These are phyloP conservation scores for Cyclotella distinguenda DNA, from an alignment of 108 stramenopile genomes.

Conservation along the genomic window DNA sequence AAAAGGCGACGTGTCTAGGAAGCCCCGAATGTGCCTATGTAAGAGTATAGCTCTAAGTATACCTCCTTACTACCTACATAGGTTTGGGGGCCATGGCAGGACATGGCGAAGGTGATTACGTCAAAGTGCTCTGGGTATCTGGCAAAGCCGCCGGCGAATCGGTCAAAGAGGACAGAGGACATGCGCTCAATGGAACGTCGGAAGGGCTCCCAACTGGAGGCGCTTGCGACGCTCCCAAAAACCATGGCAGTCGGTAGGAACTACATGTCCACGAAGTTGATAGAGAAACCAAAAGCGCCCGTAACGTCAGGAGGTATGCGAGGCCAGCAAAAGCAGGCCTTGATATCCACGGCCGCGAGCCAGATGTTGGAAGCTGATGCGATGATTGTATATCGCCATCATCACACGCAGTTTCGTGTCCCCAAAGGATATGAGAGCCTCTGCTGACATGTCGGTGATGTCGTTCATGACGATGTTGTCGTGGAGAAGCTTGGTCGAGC, in stretches of 20 bases:
- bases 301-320: not conserved
- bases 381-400: not conserved
- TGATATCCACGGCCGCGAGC: slow-evolving; percentile 3
- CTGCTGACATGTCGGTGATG: not conserved
- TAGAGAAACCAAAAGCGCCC: slow-evolving; percentile 7
- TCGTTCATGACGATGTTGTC: slow-evolving; percentile 18
- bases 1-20: too few species aligned
- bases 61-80: too few species aligned
- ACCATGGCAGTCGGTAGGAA: slow-evolving; percentile 3
- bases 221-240: not conserved
- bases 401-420: not conserved
- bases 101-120: too few species aligned
- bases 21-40: too few species aligned
- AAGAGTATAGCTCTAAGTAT: too few species aligned
- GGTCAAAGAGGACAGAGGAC: not conserved
- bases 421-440: slow-evolving; percentile 13
- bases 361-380: not conserved
- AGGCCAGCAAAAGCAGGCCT: slow-evolving; percentile 1
- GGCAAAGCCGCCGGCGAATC: not conserved
- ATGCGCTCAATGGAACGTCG: slow-evolving; percentile 4
- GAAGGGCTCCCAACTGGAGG: slow-evolving; percentile 14
- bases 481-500: not conserved
- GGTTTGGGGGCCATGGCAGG: too few species aligned
- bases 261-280: not conserved
- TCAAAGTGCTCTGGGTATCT: not conserved